phyloP scores from a whole-genome alignment of 2,329 filamentous ascomycete species.

The Knoxdaviesia proteae region DNA sequence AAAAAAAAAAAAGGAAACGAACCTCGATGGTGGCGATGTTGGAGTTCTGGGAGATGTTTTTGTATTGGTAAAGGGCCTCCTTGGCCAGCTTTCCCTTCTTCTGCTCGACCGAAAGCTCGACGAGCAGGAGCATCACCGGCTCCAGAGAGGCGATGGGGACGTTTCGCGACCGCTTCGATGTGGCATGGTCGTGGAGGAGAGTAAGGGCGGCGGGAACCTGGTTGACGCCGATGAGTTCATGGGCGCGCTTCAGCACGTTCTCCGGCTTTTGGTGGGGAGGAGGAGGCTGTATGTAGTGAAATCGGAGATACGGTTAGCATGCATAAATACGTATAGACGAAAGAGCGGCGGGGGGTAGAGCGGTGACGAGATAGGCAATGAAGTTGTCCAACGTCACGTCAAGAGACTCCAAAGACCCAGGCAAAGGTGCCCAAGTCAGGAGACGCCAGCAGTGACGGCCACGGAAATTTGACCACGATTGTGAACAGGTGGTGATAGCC shows the following conservation, averaged over 20 bases:
- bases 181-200: slow-evolving; percentile 97
- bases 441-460: too few relatives aligned
- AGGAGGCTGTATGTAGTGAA: slow-evolving; percentile 44
- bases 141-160: slow-evolving; percentile 89
- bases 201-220: slow-evolving; percentile 82
- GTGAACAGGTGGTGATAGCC: too few relatives aligned
- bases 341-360: background rate
- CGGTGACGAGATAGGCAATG: too few relatives aligned
- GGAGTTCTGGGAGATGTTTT: slow-evolving; percentile 98
- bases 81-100: slow-evolving; percentile 97
- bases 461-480: too few relatives aligned
- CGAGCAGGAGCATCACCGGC: slow-evolving; percentile 94
- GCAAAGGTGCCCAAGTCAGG: too few relatives aligned
- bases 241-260: slow-evolving; percentile 95
- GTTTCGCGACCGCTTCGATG: slow-evolving; percentile 93
- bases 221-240: slow-evolving; percentile 95
- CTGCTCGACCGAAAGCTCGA: slow-evolving; percentile 89
- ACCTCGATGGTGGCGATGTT: slow-evolving; percentile 96
- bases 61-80: slow-evolving; percentile 98
- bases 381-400: too few relatives aligned
- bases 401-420: too few relatives aligned
- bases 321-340: background rate
- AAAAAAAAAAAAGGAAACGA: slow-evolving; percentile 8
- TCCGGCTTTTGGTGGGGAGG: slow-evolving; percentile 94
- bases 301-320: slow-evolving; percentile 3